Percentiles rank a stretch among this genome's conserved stretches.
Conservation (phyloP, 805 yeast genomes). For the Blastobotrys americana region DNA sequence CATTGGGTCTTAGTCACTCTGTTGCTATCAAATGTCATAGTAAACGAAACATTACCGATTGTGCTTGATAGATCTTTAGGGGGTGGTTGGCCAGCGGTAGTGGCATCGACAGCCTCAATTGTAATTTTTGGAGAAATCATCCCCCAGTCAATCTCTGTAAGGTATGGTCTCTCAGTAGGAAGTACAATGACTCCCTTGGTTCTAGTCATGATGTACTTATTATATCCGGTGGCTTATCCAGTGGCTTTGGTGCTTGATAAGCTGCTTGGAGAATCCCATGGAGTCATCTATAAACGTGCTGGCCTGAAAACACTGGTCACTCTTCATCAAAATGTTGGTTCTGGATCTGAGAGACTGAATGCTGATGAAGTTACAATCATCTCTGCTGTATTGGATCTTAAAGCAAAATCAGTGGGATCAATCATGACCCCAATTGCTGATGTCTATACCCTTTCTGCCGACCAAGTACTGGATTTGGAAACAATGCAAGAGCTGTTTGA, state of each 20-base stretch:
- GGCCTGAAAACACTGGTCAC: slow-evolving; percentile 93
- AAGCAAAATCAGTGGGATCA: slow-evolving; percentile 76
- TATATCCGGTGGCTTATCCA: slow-evolving; percentile 93
- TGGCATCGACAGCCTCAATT: slow-evolving; percentile 81
- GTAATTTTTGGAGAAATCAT: slow-evolving; percentile 95
- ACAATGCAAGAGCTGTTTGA: slow-evolving; percentile 85
- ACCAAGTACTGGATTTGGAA: slow-evolving; percentile 70
- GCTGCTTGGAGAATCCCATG: slow-evolving; percentile 90
- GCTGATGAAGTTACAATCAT: slow-evolving; percentile 95
- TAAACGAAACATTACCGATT: slow-evolving; percentile 91
- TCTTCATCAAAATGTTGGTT: slow-evolving; percentile 90
- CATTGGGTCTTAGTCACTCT: slow-evolving; percentile 95
- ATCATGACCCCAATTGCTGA: slow-evolving; percentile 94
- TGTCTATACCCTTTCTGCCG: slow-evolving; percentile 82
- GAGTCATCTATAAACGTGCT: slow-evolving; percentile 84
- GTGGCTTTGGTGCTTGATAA: slow-evolving; percentile 73
- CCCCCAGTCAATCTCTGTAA: slow-evolving; percentile 88
- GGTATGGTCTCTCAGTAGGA: slow-evolving; percentile 89
- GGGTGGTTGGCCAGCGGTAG: slow-evolving; percentile 97
- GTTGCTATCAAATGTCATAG: slow-evolving; percentile 76
- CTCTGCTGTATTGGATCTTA: slow-evolving; percentile 85
- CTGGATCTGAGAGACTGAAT: slow-evolving; percentile 63
- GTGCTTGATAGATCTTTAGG: slow-evolving; percentile 88
- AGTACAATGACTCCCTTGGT: slow-evolving; percentile 89
- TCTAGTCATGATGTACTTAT: slow-evolving; percentile 67